Evolutionary conservation across 2,329 filamentous ascomycete species (phyloP), one percentile per base, ranked within the genome.

Genomic region (Pestalotiopsis sp.): DNA sequence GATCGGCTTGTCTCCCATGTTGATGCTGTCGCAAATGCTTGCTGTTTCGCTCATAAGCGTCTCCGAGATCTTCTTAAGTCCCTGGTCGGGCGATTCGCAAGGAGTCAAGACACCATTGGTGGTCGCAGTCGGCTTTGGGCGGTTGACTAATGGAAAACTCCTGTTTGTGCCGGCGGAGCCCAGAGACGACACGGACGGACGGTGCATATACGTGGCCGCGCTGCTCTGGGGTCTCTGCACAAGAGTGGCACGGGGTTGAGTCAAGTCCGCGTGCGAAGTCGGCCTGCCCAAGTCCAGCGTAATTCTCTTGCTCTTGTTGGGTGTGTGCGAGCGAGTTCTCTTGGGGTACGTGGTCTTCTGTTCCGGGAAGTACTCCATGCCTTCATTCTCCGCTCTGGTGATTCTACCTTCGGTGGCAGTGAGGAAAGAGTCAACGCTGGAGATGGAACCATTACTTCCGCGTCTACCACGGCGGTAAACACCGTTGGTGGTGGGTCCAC

Each of bases 111-210:
- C 78, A 5, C 80, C 83, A 64, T 81, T 83, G 31, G 31, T 36
- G 31, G 31, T 36, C 31, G 31, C 31, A 36, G 31, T 36, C 9
- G 81, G 76, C 70, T 82, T 85, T 17, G 83, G 74, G 73, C 83
- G 87, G 72, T 85, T 87, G 57, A 90, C 84, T 4, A 91, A 81
- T 0, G 89, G 89, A 71, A 91, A 91, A 75, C 87, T 91, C 72
- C 89, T 83, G 65, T 84, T 87, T 1, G 89, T 90, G 17, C 87
- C 87, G 0, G 82, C 84, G 0, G 88, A 91, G 61, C 86, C 86
- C 69, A 89, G 83, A 0, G 87, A 89, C 4, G 87, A 86, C 25
- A 86, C 77, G 0, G 88, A 89, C 5, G 88, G 86, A 1, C 87
- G 86, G 73, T 90, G 87, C 67, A 81, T 77, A 25, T 79, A 77